Evolutionary conservation across 257 asterid species (phyloP).

Genomic region (Gentiana macrophylla): DNA sequence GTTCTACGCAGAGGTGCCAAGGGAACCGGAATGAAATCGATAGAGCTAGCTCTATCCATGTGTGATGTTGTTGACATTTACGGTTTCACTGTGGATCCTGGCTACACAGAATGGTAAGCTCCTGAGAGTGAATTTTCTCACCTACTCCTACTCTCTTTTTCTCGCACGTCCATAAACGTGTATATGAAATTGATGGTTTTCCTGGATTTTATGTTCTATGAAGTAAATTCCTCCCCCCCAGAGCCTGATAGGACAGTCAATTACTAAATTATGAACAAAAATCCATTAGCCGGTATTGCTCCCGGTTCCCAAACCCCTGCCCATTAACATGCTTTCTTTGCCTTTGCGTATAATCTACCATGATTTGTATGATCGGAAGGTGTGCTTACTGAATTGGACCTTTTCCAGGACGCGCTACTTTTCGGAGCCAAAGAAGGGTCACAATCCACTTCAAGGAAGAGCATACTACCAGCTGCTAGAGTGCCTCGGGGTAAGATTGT

Average conservation of each 20-base stretch:
- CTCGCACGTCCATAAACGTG: too few relatives aligned
- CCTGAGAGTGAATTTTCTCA: background rate
- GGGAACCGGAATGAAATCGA: slow-evolving; percentile 99
- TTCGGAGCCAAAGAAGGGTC: slow-evolving; percentile 94
- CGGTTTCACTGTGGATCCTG: slow-evolving; percentile 99
- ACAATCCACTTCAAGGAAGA: slow-evolving; percentile 99
- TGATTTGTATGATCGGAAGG: too few relatives aligned
- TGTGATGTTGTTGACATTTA: slow-evolving; percentile 91
- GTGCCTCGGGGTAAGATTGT: slow-evolving; percentile 82
- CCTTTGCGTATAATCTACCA: too few relatives aligned
- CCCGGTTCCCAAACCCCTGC: too few relatives aligned
- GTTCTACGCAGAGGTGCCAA: slow-evolving; percentile 97
- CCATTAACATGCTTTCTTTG: too few relatives aligned
- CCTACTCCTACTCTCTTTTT: background rate
- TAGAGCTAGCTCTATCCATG: slow-evolving; percentile 98
- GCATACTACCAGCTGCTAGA: slow-evolving; percentile 98
- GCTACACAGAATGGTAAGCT: slow-evolving; percentile 93
- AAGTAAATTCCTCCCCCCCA: too few relatives aligned
- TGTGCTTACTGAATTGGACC: background rate
- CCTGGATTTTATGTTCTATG: too few relatives aligned
- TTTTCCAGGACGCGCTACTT: slow-evolving; percentile 54
- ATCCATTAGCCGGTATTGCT: too few relatives aligned
- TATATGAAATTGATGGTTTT: too few relatives aligned
- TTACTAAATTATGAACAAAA: too few relatives aligned
- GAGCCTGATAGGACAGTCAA: too few relatives aligned